Conservation (phyloP, 2,329 filamentous ascomycete species). For the Lachnellula cervina region DNA sequence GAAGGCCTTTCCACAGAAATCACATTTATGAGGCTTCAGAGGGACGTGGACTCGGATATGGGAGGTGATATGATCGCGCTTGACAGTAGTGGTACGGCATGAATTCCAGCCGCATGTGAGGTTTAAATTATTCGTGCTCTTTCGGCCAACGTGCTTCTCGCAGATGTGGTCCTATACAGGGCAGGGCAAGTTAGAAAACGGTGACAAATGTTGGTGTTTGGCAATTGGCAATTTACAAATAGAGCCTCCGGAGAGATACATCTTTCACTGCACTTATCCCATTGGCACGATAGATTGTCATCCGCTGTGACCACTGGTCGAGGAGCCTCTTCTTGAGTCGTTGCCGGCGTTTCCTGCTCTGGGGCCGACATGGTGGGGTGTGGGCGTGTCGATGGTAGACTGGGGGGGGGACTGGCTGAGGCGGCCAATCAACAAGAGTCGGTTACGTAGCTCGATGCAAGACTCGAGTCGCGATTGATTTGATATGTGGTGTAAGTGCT, state of each 20-base stretch:
- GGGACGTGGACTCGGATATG: slow-evolving; percentile 99
- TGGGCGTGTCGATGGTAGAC: background rate
- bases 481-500: background rate
- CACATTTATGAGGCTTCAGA: slow-evolving; percentile 97
- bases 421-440: slow-evolving; percentile 3
- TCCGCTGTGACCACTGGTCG: slow-evolving; percentile 22
- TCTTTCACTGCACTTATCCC: slow-evolving; percentile 36
- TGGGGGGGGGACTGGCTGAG: background rate
- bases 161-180: slow-evolving; percentile 82
- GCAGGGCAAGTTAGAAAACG: background rate
- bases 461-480: background rate
- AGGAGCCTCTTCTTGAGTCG: slow-evolving; percentile 15
- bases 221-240: slow-evolving; percentile 33
- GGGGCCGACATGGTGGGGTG: slow-evolving; percentile 16
- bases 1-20: slow-evolving; percentile 98
- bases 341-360: slow-evolving; percentile 14
- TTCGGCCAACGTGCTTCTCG: slow-evolving; percentile 95
- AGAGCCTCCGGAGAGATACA: slow-evolving; percentile 36
- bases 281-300: slow-evolving; percentile 37
- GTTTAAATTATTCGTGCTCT: slow-evolving; percentile 98
- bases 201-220: background rate
- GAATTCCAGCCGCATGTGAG: slow-evolving; percentile 96
- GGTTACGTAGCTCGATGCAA: background rate
- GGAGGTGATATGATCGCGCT: slow-evolving; percentile 98
- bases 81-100: slow-evolving; percentile 94